Evolutionary conservation across 805 yeast species (phyloP).

Genomic region (Ogataea methylovora): DNA sequence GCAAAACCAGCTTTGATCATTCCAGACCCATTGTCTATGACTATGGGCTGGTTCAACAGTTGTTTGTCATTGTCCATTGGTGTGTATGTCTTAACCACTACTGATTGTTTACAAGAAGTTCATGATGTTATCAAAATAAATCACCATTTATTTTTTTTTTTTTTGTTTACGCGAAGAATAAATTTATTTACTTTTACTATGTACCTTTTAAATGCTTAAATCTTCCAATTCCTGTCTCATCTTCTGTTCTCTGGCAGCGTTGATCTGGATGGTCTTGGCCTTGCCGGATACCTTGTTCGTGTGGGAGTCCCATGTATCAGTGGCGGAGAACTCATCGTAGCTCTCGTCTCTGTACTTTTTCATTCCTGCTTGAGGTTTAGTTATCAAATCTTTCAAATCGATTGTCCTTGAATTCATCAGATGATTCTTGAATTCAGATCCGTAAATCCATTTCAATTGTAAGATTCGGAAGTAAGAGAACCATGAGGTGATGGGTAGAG

Average conservation of each 20-base stretch:
- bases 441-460: conserved; percentile 43
- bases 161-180: too few relatives aligned
- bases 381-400: conserved; percentile 20
- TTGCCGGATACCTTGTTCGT: conserved; percentile 11
- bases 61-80: too few relatives aligned
- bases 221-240: conserved; percentile 15
- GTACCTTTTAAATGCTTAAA: neutral
- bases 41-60: conserved; percentile 67
- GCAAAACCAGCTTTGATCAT: conserved; percentile 85
- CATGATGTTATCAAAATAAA: too few relatives aligned
- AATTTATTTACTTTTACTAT: too few relatives aligned
- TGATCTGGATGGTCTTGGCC: conserved; percentile 17
- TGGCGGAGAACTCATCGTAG: conserved; percentile 6
- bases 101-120: too few relatives aligned
- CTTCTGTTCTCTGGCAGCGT: conserved; percentile 18
- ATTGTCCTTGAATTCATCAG: conserved; percentile 29
- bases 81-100: too few relatives aligned
- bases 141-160: too few relatives aligned
- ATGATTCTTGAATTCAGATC: conserved; percentile 44
- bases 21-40: conserved; percentile 83
- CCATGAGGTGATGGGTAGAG: conserved; percentile 44
- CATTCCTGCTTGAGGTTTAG: conserved; percentile 7
- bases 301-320: conserved; percentile 6
- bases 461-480: conserved; percentile 39
- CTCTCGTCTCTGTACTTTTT: conserved; percentile 3